A percentile compares a stretch with the other conserved stretches of the same genome.
Conservation (phyloP, 257 asterid species). For the Capsicum chinense region DNA sequence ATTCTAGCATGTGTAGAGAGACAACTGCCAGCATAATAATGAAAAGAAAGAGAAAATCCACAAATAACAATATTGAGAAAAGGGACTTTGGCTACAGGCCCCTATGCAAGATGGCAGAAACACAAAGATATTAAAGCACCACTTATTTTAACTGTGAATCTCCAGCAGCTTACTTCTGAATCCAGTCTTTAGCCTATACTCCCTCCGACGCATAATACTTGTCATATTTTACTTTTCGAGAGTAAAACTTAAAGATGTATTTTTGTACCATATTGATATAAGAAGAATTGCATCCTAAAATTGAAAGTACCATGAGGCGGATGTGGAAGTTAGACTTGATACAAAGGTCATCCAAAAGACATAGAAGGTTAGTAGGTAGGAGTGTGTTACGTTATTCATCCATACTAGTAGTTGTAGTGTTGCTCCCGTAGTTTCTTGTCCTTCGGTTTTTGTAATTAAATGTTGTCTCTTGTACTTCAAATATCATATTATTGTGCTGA, state of each 20-base stretch:
- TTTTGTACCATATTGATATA: neutral
- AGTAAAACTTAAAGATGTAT: neutral
- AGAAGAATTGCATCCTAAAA: neutral
- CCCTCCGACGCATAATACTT: neutral
- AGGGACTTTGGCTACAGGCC: constrained; percentile 19
- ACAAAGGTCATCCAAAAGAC: too few species aligned
- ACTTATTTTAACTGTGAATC: neutral
- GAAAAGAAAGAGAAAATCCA: constrained; percentile 16
- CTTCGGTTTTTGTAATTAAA: too few species aligned
- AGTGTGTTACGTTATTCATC: too few species aligned
- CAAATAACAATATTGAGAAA: constrained; percentile 11
- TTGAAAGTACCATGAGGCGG: too few species aligned
- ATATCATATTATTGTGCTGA: too few species aligned
- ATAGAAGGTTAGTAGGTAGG: too few species aligned
- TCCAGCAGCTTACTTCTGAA: constrained; percentile 1
- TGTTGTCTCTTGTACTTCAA: too few species aligned
- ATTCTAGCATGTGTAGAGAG: neutral
- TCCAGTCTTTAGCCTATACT: neutral
- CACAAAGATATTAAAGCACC: neutral
- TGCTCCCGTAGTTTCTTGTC: too few species aligned
- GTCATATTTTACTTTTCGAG: neutral
- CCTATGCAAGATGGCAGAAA: constrained; percentile 12
- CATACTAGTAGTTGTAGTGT: too few species aligned
- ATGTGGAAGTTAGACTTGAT: too few species aligned
- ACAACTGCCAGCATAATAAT: too few species aligned